A percentile compares a stretch with the other conserved stretches of the same genome.
Evolutionary conservation across 2,329 filamentous ascomycete genomes (phyloP).

Genomic region (Blumeriella jaapii): DNA sequence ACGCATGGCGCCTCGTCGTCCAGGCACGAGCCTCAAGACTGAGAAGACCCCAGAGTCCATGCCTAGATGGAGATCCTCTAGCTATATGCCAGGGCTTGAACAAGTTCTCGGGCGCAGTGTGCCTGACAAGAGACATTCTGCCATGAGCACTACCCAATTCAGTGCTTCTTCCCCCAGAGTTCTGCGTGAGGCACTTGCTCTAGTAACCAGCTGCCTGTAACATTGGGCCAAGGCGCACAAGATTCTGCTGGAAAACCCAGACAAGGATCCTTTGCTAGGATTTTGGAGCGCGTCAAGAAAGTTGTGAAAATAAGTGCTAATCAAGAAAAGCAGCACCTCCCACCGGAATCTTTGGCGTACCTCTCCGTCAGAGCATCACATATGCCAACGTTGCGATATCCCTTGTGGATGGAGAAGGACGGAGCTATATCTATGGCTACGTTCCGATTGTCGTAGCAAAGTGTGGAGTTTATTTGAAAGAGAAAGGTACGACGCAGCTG

Average conservation of each 20-base stretch:
- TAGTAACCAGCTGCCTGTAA: not conserved
- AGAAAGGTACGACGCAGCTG: slow-evolving; percentile 61
- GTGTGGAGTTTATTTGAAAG: slow-evolving; percentile 93
- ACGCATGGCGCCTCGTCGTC: not conserved
- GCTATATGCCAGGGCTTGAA: not conserved
- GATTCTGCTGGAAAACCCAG: not conserved
- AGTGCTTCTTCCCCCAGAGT: not conserved
- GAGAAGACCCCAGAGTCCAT: not conserved
- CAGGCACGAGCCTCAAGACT: not conserved
- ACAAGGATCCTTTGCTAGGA: slow-evolving; percentile 2
- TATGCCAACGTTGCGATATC: slow-evolving; percentile 99
- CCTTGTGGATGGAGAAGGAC: slow-evolving; percentile 78
- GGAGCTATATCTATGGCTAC: slow-evolving; percentile 97
- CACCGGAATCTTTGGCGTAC: slow-evolving; percentile 86
- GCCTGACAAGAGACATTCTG: not conserved
- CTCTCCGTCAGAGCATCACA: slow-evolving; percentile 84
- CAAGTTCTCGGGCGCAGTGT: slow-evolving; percentile 2
- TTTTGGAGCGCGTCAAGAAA: slow-evolving; percentile 1
- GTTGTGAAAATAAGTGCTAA: slow-evolving; percentile 11
- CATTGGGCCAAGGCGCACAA: not conserved
- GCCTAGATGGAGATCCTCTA: not conserved
- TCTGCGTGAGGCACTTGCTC: not conserved
- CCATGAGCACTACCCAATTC: not conserved
- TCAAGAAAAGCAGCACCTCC: slow-evolving; percentile 26
- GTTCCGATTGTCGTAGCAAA: slow-evolving; percentile 98